Evolutionary conservation across 768 basidiomycete genomes (phyloP).

Genomic region (Hypholoma sublateritium): DNA sequence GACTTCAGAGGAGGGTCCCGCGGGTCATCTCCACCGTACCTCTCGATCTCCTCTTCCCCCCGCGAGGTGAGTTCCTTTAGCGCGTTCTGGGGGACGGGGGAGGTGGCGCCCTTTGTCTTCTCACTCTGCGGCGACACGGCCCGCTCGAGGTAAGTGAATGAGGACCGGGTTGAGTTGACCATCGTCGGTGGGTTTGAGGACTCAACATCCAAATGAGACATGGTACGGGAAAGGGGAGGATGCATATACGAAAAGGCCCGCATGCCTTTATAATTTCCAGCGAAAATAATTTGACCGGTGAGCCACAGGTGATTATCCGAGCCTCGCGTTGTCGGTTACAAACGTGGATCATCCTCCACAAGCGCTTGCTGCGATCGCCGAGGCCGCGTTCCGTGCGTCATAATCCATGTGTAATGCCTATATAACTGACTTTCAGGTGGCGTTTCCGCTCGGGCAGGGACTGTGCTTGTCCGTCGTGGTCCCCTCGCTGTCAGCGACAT

Average conservation of each 20-base stretch:
- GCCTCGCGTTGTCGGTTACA: neutral
- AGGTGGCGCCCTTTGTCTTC: neutral
- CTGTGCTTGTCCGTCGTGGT: no score
- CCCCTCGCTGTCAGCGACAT: no score
- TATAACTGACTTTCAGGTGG: neutral
- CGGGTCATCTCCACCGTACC: constrained; percentile 32
- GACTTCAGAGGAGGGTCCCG: constrained; percentile 24
- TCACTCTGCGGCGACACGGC: neutral
- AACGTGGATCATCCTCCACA: neutral
- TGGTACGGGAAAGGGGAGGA: neutral
- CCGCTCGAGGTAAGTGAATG: constrained; percentile 10
- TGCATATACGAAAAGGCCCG: neutral
- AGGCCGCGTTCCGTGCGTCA: neutral
- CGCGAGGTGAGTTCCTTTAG: constrained; percentile 23
- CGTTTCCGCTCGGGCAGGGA: no score
- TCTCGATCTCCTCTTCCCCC: constrained; percentile 26
- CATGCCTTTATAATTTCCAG: neutral
- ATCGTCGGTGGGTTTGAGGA: neutral
- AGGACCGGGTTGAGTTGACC: constrained; percentile 5
- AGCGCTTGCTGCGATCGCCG: neutral
- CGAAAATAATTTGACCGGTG: neutral
- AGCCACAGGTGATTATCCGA: neutral
- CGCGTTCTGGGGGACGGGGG: neutral
- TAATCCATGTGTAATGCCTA: constrained; percentile 1
- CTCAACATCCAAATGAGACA: constrained; percentile 1